Evolutionary conservation across 2,329 filamentous ascomycete genomes (phyloP).

Genomic region (Corniculantispora saksenae): DNA sequence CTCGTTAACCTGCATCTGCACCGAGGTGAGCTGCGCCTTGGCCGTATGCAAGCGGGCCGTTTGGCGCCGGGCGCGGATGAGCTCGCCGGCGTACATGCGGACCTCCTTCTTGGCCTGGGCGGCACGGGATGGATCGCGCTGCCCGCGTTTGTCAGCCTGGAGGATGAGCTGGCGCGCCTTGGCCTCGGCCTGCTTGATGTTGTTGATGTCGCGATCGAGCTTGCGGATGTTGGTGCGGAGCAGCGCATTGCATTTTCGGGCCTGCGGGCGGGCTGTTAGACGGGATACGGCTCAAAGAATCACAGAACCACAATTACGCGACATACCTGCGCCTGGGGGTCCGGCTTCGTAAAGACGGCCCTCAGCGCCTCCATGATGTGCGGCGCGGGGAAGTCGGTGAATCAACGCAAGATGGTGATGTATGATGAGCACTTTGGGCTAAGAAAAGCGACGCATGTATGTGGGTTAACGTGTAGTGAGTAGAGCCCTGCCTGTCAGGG

Average conservation of each 20-base stretch:
- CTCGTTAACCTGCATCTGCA: conserved; percentile 97
- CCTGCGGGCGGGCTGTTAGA: conserved; percentile 51
- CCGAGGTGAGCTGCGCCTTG: conserved; percentile 88
- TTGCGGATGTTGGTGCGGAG: conserved; percentile 90
- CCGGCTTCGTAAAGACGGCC: conserved; percentile 85
- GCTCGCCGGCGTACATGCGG: conserved; percentile 83
- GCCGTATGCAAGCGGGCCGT: conserved; percentile 74
- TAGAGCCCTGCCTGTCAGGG: neutral
- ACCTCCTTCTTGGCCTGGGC: conserved; percentile 80
- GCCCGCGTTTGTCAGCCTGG: conserved; percentile 76
- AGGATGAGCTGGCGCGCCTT: conserved; percentile 87
- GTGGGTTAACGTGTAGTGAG: neutral
- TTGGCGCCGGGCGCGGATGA: conserved; percentile 80
- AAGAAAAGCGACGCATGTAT: neutral
- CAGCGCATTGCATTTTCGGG: conserved; percentile 91
- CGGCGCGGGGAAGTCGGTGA: conserved; percentile 16
- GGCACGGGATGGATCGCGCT: conserved; percentile 75
- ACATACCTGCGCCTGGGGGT: conserved; percentile 86
- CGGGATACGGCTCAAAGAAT: neutral
- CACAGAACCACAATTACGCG: neutral
- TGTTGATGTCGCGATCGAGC: conserved; percentile 86
- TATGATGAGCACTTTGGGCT: neutral
- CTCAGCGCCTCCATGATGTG: conserved; percentile 80
- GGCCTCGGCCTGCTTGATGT: conserved; percentile 74
- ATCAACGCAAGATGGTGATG: conserved; percentile 11